Base-by-base conservation (phyloP, 441 rosid genomes). In the Jatropha podagrica region DNA sequence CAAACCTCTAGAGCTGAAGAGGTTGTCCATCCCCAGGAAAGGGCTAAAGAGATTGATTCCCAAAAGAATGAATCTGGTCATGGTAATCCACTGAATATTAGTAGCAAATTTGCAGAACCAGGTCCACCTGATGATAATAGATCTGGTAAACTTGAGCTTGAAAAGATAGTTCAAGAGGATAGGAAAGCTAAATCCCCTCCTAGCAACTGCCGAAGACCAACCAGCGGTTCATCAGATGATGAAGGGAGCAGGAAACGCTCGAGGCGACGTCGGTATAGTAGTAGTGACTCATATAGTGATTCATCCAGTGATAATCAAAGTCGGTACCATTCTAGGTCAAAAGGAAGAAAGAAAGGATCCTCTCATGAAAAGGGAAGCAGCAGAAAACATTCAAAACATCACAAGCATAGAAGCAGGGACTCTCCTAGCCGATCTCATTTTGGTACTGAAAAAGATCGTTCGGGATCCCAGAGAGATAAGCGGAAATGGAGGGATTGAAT, bases 291-390 rank as follows among this genome's bases (percentile, higher is more conserved):
- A 4, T 84, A 81, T 61, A 87, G 88, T 71, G 92, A 90, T 75
- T 86, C 85, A 56, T 88, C 90, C 6, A 63, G 81, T 23, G 92
- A 88, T 83, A 54, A 84, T 72, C 61, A 74, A 46, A 88, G 83
- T 55, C 84, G 81, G 48, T 41, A 72, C 58, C 62, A 71, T 75
- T 90, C 94, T 38, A 87, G 86, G 69, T 90, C 94, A 7, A 88
- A 87, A 77, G 81, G 85, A 69, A 87, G 85, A 75, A 81, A 80
- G 83, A 83, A 82, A 78, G 82, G 70, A 70, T 89, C 89, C 41
- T 85, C 92, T 20, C 77, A 73, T 69, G 93, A 88, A 69, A 90
- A 90, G 88, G 89, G 81, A 12, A 84, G 91, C 38, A 84, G 91
- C 32, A 84, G 89, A 83, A 92, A 87, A 75, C 87, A 85, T 76